Evolutionary conservation across 2,329 filamentous ascomycete species (phyloP).

Genomic region (Fusarium buxicola): DNA sequence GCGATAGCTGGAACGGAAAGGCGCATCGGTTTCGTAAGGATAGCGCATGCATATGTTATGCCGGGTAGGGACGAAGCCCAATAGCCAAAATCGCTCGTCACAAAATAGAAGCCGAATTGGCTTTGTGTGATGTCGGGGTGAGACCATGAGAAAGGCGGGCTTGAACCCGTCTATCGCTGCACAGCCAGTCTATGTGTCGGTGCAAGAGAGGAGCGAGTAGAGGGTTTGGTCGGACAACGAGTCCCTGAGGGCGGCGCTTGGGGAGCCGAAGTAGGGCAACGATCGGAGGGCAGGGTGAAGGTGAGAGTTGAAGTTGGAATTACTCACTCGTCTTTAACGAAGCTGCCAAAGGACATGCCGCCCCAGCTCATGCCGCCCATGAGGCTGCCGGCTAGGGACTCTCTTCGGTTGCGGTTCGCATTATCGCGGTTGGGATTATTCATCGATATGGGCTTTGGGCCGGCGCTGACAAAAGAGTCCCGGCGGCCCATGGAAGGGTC

Average conservation of each 20-base stretch:
- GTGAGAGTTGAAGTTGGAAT: constrained; percentile 26
- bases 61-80: constrained; percentile 31
- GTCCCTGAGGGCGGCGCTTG: constrained; percentile 1
- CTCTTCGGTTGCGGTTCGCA: constrained; percentile 68
- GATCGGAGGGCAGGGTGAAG: constrained; percentile 14
- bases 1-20: constrained; percentile 3
- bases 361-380: constrained; percentile 96
- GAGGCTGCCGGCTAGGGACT: constrained; percentile 72
- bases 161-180: neutral
- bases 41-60: constrained; percentile 19
- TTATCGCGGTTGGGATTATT: constrained; percentile 71
- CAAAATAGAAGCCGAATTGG: constrained; percentile 24
- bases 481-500: constrained; percentile 69
- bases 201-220: neutral
- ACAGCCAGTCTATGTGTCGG: neutral
- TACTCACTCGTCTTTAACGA: constrained; percentile 96
- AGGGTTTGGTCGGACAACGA: neutral
- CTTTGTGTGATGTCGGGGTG: constrained; percentile 8
- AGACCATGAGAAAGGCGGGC: constrained; percentile 1
- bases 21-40: constrained; percentile 28
- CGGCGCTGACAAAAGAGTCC: constrained; percentile 74
- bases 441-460: constrained; percentile 75
- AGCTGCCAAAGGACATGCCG: constrained; percentile 94
- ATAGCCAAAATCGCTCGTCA: constrained; percentile 41
- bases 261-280: constrained; percentile 17